Percentiles rank a stretch among this genome's conserved stretches.
These are phyloP conservation scores for Stephania cephalantha DNA, from an alignment of 164 flowering plant genomes.

Conservation along the genomic window DNA sequence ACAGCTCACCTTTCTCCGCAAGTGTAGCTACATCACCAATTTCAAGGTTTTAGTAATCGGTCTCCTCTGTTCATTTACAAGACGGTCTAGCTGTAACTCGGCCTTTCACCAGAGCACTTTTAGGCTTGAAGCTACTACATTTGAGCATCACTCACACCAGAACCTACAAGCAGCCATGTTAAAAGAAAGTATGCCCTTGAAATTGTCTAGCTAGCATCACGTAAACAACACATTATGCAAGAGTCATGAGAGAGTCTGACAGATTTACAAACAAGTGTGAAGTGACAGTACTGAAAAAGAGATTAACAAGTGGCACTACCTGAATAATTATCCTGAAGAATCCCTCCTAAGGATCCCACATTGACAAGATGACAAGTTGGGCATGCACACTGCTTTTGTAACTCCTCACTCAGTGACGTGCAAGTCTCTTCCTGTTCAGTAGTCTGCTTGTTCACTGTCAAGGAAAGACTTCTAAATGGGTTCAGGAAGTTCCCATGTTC, in stretches of 20 bases:
- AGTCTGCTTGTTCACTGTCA: conserved; percentile 58
- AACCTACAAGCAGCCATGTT: background rate
- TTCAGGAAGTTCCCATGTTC: background rate
- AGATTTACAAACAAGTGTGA: background rate
- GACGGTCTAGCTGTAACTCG: background rate
- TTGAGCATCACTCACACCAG: background rate
- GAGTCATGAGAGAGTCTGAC: too few relatives aligned
- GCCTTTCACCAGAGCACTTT: too few relatives aligned
- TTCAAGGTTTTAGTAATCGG: background rate
- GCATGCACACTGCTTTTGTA: conserved; percentile 54
- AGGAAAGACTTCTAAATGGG: conserved; percentile 25
- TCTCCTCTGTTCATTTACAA: background rate
- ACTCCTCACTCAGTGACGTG: conserved; percentile 43
- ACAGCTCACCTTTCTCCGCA: too few relatives aligned
- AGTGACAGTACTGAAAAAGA: background rate
- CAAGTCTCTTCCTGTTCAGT: conserved; percentile 43
- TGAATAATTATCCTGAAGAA: conserved; percentile 29
- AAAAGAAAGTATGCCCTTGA: background rate
- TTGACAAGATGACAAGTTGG: conserved; percentile 55
- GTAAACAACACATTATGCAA: too few relatives aligned
- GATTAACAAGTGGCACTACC: background rate
- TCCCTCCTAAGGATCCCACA: conserved; percentile 33
- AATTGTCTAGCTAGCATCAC: background rate
- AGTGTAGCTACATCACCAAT: too few relatives aligned
- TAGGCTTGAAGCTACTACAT: background rate